These are phyloP conservation scores for Trichoderma parareesei DNA, from an alignment of 495 filamentous ascomycete genomes.

Conservation along the genomic window DNA sequence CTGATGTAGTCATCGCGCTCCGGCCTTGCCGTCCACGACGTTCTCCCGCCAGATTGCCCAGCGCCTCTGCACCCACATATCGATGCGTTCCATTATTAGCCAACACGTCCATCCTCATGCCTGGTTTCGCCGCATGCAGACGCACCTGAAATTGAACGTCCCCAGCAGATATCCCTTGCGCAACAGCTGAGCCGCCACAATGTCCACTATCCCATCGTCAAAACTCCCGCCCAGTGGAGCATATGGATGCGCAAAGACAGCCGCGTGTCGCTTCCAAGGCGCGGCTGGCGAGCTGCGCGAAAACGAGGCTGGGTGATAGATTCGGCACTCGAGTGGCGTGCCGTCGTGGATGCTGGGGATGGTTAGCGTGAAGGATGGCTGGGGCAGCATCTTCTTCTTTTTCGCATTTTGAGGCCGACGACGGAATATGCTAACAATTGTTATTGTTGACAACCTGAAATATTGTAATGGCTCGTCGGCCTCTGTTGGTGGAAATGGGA, in stretches of 20 bases:
- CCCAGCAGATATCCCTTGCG: slow-evolving; percentile 63
- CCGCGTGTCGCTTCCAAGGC: slow-evolving; percentile 47
- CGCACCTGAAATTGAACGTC: slow-evolving; percentile 89
- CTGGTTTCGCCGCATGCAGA: background rate
- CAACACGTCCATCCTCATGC: background rate
- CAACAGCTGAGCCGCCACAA: slow-evolving; percentile 54
- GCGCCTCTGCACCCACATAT: slow-evolving; percentile 57
- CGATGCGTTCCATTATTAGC: slow-evolving; percentile 4
- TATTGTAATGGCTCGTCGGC: background rate
- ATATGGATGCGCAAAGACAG: slow-evolving; percentile 86
- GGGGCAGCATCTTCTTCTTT: slow-evolving; percentile 29
- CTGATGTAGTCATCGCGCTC: slow-evolving; percentile 77
- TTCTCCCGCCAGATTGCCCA: slow-evolving; percentile 61
- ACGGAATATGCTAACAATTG: background rate
- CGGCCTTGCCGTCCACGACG: slow-evolving; percentile 75
- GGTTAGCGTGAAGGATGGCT: slow-evolving; percentile 61
- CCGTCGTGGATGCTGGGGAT: slow-evolving; percentile 81
- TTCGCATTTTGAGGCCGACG: slow-evolving; percentile 3
- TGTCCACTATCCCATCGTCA: slow-evolving; percentile 69
- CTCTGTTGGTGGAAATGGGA: background rate
- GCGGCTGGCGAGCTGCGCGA: slow-evolving; percentile 23
- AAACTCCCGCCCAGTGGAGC: slow-evolving; percentile 78
- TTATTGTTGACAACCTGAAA: background rate
- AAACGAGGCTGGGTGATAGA: slow-evolving; percentile 58
- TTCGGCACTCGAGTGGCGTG: slow-evolving; percentile 62